Evolutionary conservation across 2,329 filamentous ascomycete genomes (phyloP).

Genomic region (Aspergillus fijiensis): DNA sequence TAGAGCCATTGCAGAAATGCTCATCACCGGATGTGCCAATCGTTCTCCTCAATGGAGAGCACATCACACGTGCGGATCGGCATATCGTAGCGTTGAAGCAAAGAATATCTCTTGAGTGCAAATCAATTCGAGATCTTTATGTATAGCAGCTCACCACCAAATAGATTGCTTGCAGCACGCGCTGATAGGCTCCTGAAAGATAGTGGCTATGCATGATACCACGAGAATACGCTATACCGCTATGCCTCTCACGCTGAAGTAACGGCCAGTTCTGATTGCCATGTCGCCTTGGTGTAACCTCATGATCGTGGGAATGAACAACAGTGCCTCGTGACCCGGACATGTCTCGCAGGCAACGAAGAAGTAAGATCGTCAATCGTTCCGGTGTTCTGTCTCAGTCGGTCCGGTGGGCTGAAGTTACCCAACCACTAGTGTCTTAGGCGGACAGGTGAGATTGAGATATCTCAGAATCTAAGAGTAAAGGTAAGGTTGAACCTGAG

Average conservation of each 20-base stretch:
- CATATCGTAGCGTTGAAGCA: background rate
- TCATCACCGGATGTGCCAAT: background rate
- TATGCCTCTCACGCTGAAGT: background rate
- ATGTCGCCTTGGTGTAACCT: background rate
- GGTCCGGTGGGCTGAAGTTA: background rate
- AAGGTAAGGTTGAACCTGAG: background rate
- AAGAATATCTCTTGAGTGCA: too few species aligned
- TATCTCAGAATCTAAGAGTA: too few species aligned
- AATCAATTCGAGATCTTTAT: too few species aligned
- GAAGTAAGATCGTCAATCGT: background rate
- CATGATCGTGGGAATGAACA: background rate
- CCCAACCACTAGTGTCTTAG: constrained; percentile 7
- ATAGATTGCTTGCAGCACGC: too few species aligned
- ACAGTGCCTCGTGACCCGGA: background rate
- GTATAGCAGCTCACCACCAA: too few species aligned
- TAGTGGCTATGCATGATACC: background rate
- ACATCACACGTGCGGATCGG: background rate
- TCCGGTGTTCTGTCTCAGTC: background rate
- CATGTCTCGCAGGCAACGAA: background rate
- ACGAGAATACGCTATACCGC: background rate
- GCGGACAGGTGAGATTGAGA: background rate
- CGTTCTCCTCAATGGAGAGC: background rate
- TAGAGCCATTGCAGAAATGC: background rate
- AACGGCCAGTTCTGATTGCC: background rate
- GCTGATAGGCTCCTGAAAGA: background rate